Evolutionary conservation across 495 filamentous ascomycete species (phyloP), one percentile per base, ranked within the genome.

Genomic region (Aspergillus indologenus): DNA sequence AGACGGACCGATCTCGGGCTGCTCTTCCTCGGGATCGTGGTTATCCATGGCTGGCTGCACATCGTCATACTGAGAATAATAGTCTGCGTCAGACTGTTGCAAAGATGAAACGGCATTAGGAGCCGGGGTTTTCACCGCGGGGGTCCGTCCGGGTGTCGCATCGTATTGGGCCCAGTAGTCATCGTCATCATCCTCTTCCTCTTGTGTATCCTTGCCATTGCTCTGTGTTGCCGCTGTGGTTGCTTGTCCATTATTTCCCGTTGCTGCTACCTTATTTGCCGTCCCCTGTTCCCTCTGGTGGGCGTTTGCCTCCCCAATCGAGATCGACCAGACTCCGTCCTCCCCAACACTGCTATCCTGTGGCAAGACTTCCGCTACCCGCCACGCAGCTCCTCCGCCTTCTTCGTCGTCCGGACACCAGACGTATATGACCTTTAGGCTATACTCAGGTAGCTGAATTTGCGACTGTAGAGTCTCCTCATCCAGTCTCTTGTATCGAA

Each of bases 151-250:
- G 1, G 90, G 90, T 12, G 91, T 94, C 9, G 86, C 83, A 76
- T 97, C 94, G 69, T 98, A 98, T 60, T 87, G 87, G 26, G 87
- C 90, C 94, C 94, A 98, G 72, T 98, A 98, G 63, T 86, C 89
- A 60, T 92, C 92, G 58, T 96, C 92, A 26, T 95, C 90, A 18
- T 90, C 87, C 0, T 88, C 87, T 0, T 81, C 80, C 49, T 78
- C 59, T 44, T 49, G 29, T n/a, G 34, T 47, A 31, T 72, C 73
- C 54, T 67, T 62, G 31, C 60, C 75, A 56, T 62, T 53, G 43
- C 14, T 15, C 50, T 29, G 71, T 47, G 5, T 40, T 2, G 5
- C 2, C 34, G 12, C 34, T 40, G 5, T 40, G 34, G 12, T 9
- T 20, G 55, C 52, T 40, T 64, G 60, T 65, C 75, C 64, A 40